Evolutionary conservation across 1,139 yeast genomes (phyloP).

Genomic region (Kazachstania sp.): DNA sequence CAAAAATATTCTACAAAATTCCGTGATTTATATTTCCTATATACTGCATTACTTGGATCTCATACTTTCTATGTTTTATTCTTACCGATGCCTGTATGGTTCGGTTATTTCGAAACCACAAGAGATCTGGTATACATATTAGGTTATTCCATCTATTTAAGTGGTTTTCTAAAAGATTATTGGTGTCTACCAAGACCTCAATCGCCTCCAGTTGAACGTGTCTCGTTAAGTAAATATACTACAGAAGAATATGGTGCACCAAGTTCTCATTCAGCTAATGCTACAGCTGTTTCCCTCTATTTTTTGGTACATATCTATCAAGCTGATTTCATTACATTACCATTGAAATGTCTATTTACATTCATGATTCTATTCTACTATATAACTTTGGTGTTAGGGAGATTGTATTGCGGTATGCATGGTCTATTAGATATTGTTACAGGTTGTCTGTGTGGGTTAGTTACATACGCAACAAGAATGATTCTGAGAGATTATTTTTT

Average conservation of each 20-base stretch:
- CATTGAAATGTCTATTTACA: constrained; percentile 9
- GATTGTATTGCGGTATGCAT: constrained; percentile 96
- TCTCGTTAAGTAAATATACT: constrained; percentile 83
- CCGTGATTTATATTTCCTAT: constrained; percentile 72
- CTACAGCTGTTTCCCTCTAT: constrained; percentile 58
- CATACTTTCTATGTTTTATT: constrained; percentile 88
- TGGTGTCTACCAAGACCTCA: constrained; percentile 87
- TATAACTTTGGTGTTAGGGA: constrained; percentile 61
- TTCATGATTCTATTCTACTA: constrained; percentile 41
- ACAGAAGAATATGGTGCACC: constrained; percentile 95
- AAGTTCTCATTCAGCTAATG: constrained; percentile 87
- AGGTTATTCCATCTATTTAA: constrained; percentile 76
- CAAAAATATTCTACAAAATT: constrained; percentile 38
- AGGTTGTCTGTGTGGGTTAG: constrained; percentile 59
- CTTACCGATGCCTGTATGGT: constrained; percentile 83
- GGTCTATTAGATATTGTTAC: constrained; percentile 69
- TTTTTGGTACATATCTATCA: constrained; percentile 16
- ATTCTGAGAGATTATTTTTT: constrained; percentile 11
- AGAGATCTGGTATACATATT: constrained; percentile 67
- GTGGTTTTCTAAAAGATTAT: constrained; percentile 76
- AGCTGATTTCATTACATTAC: constrained; percentile 3
- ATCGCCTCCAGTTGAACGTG: constrained; percentile 85
- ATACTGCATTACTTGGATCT: constrained; percentile 84
- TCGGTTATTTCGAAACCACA: constrained; percentile 53
- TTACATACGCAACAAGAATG: constrained; percentile 39